These are phyloP conservation scores for Candida golubevii DNA, from an alignment of 805 yeast species.

Conservation along the genomic window DNA sequence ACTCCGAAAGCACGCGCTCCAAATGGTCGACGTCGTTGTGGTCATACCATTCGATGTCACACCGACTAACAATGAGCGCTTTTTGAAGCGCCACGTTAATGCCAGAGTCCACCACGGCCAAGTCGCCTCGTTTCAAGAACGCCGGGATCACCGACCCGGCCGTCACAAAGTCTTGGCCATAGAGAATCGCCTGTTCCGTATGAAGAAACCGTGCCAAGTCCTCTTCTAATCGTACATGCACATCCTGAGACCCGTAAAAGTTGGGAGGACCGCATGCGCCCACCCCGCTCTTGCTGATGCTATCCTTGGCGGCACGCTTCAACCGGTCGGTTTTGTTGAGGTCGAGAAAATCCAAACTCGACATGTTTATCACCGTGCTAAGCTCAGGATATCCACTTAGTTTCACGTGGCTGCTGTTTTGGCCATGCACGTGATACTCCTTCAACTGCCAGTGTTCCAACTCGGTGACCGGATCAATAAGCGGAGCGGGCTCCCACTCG, in stretches of 20 bases:
- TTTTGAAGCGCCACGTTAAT: conserved; percentile 77
- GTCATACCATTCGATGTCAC: conserved; percentile 75
- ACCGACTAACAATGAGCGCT: conserved; percentile 81
- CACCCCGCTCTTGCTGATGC: conserved; percentile 74
- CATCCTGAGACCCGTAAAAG: conserved; percentile 93
- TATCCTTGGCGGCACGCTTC: conserved; percentile 48
- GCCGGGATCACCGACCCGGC: conserved; percentile 88
- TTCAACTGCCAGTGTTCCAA: conserved; percentile 60
- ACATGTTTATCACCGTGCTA: conserved; percentile 53
- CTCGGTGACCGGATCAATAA: conserved; percentile 52
- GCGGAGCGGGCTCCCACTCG: conserved; percentile 91
- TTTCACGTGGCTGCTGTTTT: conserved; percentile 41
- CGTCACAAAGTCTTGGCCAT: conserved; percentile 90
- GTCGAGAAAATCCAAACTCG: conserved; percentile 68
- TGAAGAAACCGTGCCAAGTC: conserved; percentile 72
- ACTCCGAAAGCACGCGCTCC: conserved; percentile 59
- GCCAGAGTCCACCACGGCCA: conserved; percentile 80
- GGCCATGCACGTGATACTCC: conserved; percentile 57
- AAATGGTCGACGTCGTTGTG: conserved; percentile 88
- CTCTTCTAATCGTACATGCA: conserved; percentile 74
- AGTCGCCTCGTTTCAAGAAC: conserved; percentile 91
- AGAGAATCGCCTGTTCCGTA: conserved; percentile 73
- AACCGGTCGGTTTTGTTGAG: conserved; percentile 49
- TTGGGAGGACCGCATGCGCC: conserved; percentile 99
- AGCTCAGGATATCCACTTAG: conserved; percentile 24